Evolutionary conservation across 305 asterid genomes (phyloP).

Genomic region (Rubia tinctorum): DNA sequence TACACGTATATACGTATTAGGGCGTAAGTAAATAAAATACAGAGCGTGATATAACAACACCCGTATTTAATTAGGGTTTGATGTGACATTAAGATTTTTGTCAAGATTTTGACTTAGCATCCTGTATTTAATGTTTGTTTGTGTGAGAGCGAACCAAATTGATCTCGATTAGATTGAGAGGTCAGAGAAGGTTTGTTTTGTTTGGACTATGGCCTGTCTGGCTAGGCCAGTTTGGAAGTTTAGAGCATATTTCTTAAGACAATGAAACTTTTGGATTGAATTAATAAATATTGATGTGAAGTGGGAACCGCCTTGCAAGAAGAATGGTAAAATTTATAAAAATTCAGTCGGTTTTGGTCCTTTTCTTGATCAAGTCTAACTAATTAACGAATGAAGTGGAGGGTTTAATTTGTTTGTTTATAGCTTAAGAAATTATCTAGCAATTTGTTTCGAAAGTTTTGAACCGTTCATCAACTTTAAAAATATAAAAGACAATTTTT

Average conservation of each 20-base stretch:
- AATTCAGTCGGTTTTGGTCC: background rate
- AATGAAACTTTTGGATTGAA: background rate
- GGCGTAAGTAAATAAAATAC: too few species aligned
- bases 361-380: background rate
- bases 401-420: background rate
- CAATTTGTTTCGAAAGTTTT: too few species aligned
- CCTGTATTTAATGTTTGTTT: background rate
- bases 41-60: too few species aligned
- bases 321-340: background rate
- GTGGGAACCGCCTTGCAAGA: conserved; percentile 1
- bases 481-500: too few species aligned
- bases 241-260: background rate
- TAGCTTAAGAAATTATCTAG: too few species aligned
- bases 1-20: too few species aligned
- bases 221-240: background rate
- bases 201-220: background rate
- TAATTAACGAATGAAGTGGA: background rate
- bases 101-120: background rate
- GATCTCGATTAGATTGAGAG: conserved; percentile 1
- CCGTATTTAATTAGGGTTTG: background rate
- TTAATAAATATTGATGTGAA: background rate
- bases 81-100: background rate
- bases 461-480: too few species aligned
- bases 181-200: background rate
- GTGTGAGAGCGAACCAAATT: background rate